Evolutionary conservation across 495 filamentous ascomycete species (phyloP).

Genomic region (Aspergillus affinis): DNA sequence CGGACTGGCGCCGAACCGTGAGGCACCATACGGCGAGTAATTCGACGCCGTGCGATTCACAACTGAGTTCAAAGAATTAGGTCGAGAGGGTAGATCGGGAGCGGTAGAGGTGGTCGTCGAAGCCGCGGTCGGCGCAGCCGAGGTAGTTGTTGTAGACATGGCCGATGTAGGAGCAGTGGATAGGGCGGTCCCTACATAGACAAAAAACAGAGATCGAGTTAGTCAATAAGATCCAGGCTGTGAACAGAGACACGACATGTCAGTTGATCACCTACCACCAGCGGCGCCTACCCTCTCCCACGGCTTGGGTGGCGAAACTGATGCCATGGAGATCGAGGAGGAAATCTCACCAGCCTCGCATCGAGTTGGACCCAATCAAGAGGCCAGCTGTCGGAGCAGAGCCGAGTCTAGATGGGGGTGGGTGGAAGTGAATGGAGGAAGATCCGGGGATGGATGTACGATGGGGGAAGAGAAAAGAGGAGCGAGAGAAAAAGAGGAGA

Average conservation of each 20-base stretch:
- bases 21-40: conserved; percentile 73
- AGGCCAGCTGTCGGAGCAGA: conserved; percentile 2
- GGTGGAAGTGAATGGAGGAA: conserved; percentile 2
- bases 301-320: conserved; percentile 88
- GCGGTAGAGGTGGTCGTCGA: conserved; percentile 47
- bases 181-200: conserved; percentile 38
- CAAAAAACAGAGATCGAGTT: neutral
- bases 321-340: conserved; percentile 43
- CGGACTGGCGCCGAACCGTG: conserved; percentile 54
- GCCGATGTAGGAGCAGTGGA: conserved; percentile 36
- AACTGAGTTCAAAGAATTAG: conserved; percentile 70
- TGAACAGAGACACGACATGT: neutral
- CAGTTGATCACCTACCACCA: conserved; percentile 40
- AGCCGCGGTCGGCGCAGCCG: conserved; percentile 39
- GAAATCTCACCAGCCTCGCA: conserved; percentile 34
- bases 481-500: conserved; percentile 13
- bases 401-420: conserved; percentile 13
- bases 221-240: conserved; percentile 9
- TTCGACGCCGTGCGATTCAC: conserved; percentile 81
- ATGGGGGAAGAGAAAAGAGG: conserved; percentile 18
- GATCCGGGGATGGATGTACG: conserved; percentile 16
- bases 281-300: conserved; percentile 82
- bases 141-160: conserved; percentile 37
- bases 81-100: conserved; percentile 78
- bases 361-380: conserved; percentile 22